Conservation (phyloP, 208 protist genomes). For the Leishmania turanica region DNA sequence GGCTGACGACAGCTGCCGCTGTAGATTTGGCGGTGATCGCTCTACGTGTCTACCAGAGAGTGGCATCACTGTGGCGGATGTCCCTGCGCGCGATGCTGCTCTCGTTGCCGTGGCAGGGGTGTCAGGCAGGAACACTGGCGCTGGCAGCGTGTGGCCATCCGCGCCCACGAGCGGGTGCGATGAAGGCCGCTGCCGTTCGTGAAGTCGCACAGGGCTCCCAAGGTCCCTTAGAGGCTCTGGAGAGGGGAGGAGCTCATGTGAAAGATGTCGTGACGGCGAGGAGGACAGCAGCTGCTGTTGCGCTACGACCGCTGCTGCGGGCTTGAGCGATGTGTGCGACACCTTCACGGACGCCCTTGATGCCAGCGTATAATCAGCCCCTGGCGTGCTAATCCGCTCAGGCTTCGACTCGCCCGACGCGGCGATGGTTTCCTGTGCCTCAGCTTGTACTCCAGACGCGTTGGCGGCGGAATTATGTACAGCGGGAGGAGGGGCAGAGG, state of each 20-base stretch:
- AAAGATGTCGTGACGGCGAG: not conserved
- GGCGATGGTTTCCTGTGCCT: not conserved
- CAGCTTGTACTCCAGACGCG: not conserved
- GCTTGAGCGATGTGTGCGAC: not conserved
- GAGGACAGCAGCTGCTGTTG: not conserved
- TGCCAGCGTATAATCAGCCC: not conserved
- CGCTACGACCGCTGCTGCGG: not conserved
- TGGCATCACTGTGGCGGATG: constrained; percentile 15
- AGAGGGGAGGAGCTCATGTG: not conserved
- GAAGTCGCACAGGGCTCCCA: too few species aligned
- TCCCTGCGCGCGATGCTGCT: too few species aligned
- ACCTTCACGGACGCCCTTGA: not conserved
- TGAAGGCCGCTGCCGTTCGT: not conserved
- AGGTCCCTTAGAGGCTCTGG: not conserved
- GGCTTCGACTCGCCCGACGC: not conserved
- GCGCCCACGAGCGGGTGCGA: constrained; percentile 42
- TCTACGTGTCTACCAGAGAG: not conserved
- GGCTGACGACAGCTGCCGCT: constrained; percentile 11
- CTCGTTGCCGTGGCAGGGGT: too few species aligned
- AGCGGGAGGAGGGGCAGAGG: not conserved
- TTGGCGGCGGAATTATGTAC: not conserved
- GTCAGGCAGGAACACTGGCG: constrained; percentile 21
- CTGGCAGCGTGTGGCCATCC: constrained; percentile 36
- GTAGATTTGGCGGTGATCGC: not conserved
- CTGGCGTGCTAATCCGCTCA: not conserved